Evolutionary conservation across 305 asterid genomes (phyloP).

Genomic region (Fraxinus ornus): DNA sequence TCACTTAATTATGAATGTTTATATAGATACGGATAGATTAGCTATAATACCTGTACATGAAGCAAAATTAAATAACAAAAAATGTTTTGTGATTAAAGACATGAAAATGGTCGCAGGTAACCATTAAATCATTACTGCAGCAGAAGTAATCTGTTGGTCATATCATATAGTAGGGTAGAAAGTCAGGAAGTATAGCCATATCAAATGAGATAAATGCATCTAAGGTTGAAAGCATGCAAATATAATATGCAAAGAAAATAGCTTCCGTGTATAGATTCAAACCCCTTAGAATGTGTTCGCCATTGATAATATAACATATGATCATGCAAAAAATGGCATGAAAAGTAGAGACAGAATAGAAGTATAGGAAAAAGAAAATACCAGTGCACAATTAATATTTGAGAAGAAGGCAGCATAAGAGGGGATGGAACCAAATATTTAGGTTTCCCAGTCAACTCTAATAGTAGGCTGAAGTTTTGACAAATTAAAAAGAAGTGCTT

Average conservation of each 20-base stretch:
- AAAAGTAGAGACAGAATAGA: not conserved
- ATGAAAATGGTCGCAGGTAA: not conserved
- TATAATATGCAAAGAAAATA: not conserved
- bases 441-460: not conserved
- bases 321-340: not conserved
- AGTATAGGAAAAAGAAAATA: not conserved
- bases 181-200: not conserved
- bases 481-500: not conserved
- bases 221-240: not conserved
- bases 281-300: not conserved
- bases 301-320: not conserved
- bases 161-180: not conserved
- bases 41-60: not conserved
- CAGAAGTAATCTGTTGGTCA: not conserved
- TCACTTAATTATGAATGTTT: not conserved
- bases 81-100: not conserved
- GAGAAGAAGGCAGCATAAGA: not conserved
- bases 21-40: not conserved
- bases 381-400: not conserved
- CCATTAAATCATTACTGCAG: not conserved
- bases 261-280: not conserved
- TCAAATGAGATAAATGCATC: not conserved
- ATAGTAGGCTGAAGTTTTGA: not conserved
- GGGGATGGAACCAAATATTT: not conserved
- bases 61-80: not conserved